Base-by-base conservation (phyloP, 495 filamentous ascomycete species). In the Halenospora varia region DNA sequence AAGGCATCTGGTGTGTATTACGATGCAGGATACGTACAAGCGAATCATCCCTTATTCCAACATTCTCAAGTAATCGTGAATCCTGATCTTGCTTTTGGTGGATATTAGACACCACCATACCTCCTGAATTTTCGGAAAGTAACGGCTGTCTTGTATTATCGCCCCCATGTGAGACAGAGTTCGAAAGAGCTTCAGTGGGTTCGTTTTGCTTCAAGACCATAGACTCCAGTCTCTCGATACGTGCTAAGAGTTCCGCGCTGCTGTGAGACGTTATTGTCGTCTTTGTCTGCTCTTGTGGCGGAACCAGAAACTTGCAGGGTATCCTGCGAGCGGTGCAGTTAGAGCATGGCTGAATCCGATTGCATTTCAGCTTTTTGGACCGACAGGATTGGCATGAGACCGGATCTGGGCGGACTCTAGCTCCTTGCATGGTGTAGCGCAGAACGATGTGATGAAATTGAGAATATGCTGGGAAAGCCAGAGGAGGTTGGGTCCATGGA, bases 321-420 rank as follows among this genome's bases (percentile, higher is more conserved):
- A 78, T 53, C 1, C 60, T 51, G 6, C 77, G 74, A 18, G 68
- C 49, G 13, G 60, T 22, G 53, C 78, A 82, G 48, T 73, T 80
- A 17, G 68, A 68, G 55, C 78, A 80, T 18, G 78, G 78, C 19
- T 65, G 64, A 11, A 62, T 59, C 8, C 74, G 70, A 60, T 76
- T 69, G 51, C 75, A 77, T 63, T 72, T 76, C 26, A 77, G 59
- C 61, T 77, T 77, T 56, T 76, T 77, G 49, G 58, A 64, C 24
- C 75, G 69, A 53, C 75, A 77, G 11, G 59, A 66, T 42, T 73
- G 71, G 53, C 78, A 82, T 0, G 77, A 79, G 1, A 78, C 77
- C 0, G 77, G 77, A 35, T 79, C 74, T 57, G 77, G 77, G 55
- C 77, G 65, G 3, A 66, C 39, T 57, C 48, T 66, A 13, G 3